Evolutionary conservation across 108 stramenopile genomes (phyloP).

Genomic region (Cyclotella distinguenda): DNA sequence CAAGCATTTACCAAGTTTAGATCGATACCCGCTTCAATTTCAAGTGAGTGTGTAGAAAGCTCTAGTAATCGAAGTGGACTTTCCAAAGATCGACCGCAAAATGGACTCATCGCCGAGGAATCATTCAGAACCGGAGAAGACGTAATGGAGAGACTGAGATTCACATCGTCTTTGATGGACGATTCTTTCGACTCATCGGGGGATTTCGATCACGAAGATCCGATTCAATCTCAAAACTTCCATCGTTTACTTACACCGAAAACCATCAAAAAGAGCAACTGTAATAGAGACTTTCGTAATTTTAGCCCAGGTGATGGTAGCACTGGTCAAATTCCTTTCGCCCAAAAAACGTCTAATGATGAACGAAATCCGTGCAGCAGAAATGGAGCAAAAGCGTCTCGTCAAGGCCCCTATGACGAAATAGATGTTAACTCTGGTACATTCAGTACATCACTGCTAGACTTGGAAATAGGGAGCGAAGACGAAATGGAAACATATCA

Average conservation of each 20-base stretch:
- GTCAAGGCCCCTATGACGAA: not conserved
- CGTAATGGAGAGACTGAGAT: not conserved
- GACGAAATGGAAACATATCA: not conserved
- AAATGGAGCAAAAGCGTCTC: not conserved
- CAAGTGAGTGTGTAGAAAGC: not conserved
- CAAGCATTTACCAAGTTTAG: not conserved
- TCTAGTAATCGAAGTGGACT: not conserved
- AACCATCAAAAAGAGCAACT: constrained; percentile 7
- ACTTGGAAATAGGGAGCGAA: not conserved
- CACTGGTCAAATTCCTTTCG: not conserved
- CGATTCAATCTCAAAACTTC: not conserved
- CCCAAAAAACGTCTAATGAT: not conserved
- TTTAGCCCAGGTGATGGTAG: not conserved
- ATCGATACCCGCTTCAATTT: not conserved
- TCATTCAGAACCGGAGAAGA: not conserved
- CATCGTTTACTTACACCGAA: not conserved
- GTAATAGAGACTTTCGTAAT: constrained; percentile 4
- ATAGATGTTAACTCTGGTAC: not conserved
- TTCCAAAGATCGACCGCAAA: not conserved
- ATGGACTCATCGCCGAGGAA: not conserved
- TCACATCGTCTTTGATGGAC: constrained; percentile 1
- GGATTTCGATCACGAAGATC: not conserved
- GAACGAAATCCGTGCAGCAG: too few species aligned
- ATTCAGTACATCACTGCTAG: not conserved
- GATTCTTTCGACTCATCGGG: not conserved